Evolutionary conservation across 2,329 filamentous ascomycete species (phyloP).

Genomic region (Ascochyta viciae-villosae): DNA sequence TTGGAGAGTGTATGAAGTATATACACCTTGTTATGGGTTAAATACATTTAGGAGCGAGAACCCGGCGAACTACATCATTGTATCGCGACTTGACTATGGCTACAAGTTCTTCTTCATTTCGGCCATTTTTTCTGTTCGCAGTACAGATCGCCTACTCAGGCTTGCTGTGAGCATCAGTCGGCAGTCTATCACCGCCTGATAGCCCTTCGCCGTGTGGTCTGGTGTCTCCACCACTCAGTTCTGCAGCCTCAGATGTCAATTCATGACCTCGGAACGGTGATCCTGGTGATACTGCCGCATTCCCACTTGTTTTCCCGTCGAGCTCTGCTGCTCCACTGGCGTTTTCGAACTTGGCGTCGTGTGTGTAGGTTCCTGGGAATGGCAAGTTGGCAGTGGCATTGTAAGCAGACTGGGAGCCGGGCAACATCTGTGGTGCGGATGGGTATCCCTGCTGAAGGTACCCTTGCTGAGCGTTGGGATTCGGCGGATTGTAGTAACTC

Average conservation of each 20-base stretch:
- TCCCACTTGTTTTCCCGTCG: background rate
- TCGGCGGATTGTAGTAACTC: conserved; percentile 6
- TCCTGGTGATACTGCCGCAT: background rate
- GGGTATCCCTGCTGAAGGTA: conserved; percentile 22
- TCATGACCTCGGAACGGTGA: background rate
- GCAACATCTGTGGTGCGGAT: conserved; percentile 20
- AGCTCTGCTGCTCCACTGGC: conserved; percentile 4
- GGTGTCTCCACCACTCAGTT: conserved; percentile 9
- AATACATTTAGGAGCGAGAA: background rate
- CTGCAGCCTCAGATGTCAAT: conserved; percentile 3
- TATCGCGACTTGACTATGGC: background rate
- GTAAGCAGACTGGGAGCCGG: conserved; percentile 17
- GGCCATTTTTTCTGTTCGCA: background rate
- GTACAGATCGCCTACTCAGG: background rate
- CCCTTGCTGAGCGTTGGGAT: background rate
- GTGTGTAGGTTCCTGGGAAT: conserved; percentile 6
- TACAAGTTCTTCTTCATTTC: background rate
- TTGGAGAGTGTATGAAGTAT: background rate
- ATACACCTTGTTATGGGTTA: background rate
- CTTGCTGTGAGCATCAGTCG: background rate
- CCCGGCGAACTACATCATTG: background rate
- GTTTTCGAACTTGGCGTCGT: background rate
- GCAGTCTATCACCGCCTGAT: background rate
- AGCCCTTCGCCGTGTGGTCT: background rate
- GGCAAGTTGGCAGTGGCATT: conserved; percentile 17